Percentiles rank a stretch among this genome's conserved stretches.
Evolutionary conservation across 176 grass and related monocot species (phyloP).

Genomic region (Alloteropsis semialata): DNA sequence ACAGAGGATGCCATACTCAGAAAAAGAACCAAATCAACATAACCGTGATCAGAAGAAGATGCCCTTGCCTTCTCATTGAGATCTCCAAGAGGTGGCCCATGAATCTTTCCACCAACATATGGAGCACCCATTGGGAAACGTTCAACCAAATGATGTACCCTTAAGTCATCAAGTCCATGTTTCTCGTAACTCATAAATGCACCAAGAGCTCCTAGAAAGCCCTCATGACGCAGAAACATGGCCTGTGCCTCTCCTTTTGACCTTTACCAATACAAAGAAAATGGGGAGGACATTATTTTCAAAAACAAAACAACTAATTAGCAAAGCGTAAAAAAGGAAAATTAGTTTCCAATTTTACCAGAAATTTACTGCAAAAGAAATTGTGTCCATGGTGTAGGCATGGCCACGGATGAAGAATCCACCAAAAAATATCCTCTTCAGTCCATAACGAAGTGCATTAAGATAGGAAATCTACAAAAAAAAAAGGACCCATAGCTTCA

Average conservation of each 20-base stretch:
- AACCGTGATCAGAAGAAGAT: constrained; percentile 22
- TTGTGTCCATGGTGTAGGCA: constrained; percentile 99
- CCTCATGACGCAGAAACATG: constrained; percentile 98
- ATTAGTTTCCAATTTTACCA: constrained; percentile 55
- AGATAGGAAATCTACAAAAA: constrained; percentile 82
- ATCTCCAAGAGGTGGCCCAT: constrained; percentile 89
- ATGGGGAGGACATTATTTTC: not conserved
- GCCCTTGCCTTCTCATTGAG: constrained; percentile 89
- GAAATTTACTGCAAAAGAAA: constrained; percentile 97
- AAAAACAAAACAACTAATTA: not conserved
- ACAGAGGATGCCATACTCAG: constrained; percentile 10
- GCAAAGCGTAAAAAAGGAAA: not conserved
- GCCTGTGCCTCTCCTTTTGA: constrained; percentile 87
- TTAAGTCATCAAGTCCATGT: constrained; percentile 92
- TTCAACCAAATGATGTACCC: constrained; percentile 88
- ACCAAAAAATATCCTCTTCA: constrained; percentile 98
- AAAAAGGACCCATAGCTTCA: not conserved
- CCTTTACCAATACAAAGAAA: constrained; percentile 44
- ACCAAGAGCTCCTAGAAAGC: constrained; percentile 93
- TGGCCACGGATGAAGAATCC: constrained; percentile 99
- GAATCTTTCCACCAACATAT: constrained; percentile 90
- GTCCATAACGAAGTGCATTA: constrained; percentile 95
- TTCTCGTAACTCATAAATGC: constrained; percentile 99
- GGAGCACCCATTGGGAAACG: constrained; percentile 98
- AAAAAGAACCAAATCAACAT: constrained; percentile 22